These are phyloP conservation scores for Arabis hirsuta DNA, from an alignment of 345 rosid species.

Conservation along the genomic window DNA sequence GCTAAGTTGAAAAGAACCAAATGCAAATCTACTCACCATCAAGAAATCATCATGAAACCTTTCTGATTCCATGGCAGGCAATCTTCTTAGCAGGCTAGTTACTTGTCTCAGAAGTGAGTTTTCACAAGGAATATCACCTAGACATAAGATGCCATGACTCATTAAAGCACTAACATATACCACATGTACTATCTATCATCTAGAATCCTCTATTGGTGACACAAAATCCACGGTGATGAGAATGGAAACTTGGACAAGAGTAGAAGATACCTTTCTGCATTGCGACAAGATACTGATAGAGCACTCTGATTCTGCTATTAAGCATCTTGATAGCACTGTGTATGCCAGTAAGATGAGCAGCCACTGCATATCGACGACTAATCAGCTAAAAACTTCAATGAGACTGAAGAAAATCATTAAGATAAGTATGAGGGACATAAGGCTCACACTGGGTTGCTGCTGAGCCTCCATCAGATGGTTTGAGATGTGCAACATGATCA, in stretches of 20 bases:
- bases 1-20: background rate
- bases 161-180: conserved; percentile 12
- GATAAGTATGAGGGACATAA: background rate
- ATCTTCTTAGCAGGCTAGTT: conserved; percentile 86
- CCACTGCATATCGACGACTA: conserved; percentile 60
- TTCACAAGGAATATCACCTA: conserved; percentile 93
- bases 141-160: conserved; percentile 30
- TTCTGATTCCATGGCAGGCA: conserved; percentile 94
- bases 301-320: conserved; percentile 90
- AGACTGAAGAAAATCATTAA: background rate
- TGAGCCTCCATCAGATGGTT: conserved; percentile 93
- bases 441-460: conserved; percentile 91
- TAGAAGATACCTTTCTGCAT: conserved; percentile 83
- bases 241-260: background rate
- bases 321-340: conserved; percentile 99
- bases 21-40: conserved; percentile 62
- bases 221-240: background rate
- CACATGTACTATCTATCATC: background rate
- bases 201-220: conserved; percentile 10
- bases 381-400: background rate
- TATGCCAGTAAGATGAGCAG: conserved; percentile 96
- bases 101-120: conserved; percentile 91
- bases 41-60: conserved; percentile 90
- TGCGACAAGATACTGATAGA: conserved; percentile 81
- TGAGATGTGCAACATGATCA: conserved; percentile 98